Percentiles rank a stretch among this genome's conserved stretches.
phyloP scores from a whole-genome alignment of 768 basidiomycete species.

The Leccinum ochraceum region DNA sequence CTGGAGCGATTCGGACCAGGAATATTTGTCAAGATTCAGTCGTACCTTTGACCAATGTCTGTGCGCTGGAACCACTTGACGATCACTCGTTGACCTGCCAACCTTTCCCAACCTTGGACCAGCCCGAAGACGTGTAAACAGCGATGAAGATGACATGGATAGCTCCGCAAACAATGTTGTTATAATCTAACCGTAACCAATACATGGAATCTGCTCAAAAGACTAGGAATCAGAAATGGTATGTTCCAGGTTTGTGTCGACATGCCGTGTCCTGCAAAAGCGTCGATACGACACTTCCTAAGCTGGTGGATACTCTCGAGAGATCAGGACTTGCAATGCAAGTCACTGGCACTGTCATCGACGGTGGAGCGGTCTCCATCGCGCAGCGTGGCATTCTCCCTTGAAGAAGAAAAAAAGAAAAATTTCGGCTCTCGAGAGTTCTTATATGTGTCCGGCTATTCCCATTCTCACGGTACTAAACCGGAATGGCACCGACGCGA shows the following conservation, averaged over 20 bases:
- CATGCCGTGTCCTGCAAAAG: slow-evolving; percentile 56
- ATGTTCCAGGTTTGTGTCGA: slow-evolving; percentile 62
- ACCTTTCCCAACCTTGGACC: no score
- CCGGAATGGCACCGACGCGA: no score
- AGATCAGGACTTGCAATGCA: slow-evolving; percentile 49
- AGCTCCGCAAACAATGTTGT: not conserved
- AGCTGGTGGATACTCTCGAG: slow-evolving; percentile 54
- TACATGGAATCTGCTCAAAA: not conserved
- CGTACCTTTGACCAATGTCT: not conserved
- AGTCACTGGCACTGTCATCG: slow-evolving; percentile 68
- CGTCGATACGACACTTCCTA: slow-evolving; percentile 68
- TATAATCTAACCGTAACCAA: not conserved
- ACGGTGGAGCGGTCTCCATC: slow-evolving; percentile 52
- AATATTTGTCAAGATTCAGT: no score
- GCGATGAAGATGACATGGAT: not conserved
- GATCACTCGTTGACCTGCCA: not conserved
- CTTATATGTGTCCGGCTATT: slow-evolving; percentile 22
- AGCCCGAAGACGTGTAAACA: no score
- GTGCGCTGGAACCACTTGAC: not conserved
- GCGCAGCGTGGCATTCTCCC: slow-evolving; percentile 68
- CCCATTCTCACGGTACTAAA: slow-evolving; percentile 41
- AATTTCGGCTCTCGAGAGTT: not conserved
- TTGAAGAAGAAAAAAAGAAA: slow-evolving; percentile 26
- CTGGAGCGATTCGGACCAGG: no score
- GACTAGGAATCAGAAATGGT: not conserved